These are phyloP conservation scores for Flaveria floridana DNA, from an alignment of 140 eudicot species.

Conservation along the genomic window DNA sequence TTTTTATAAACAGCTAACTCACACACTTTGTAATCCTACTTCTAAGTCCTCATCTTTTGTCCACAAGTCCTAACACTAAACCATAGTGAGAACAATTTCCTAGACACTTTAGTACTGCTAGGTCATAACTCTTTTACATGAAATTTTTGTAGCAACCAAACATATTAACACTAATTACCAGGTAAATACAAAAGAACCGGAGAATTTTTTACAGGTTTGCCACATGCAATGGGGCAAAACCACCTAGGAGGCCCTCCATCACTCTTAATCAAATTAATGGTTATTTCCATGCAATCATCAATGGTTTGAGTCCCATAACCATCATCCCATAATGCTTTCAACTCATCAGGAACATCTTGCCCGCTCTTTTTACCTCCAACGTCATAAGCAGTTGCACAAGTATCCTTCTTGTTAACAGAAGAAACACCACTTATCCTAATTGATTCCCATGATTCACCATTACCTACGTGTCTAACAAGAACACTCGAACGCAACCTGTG, in stretches of 20 bases:
- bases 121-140: neutral
- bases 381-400: slow-evolving; percentile 3
- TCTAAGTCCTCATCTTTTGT: too few relatives aligned
- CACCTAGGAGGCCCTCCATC: slow-evolving; percentile 91
- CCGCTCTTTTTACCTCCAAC: neutral
- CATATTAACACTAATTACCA: slow-evolving; percentile 27
- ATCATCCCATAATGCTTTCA: slow-evolving; percentile 83
- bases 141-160: neutral
- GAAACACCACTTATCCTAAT: slow-evolving; percentile 11
- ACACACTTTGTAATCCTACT: too few relatives aligned
- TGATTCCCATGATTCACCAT: slow-evolving; percentile 14
- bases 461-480: slow-evolving; percentile 9
- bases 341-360: slow-evolving; percentile 27
- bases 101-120: too few relatives aligned
- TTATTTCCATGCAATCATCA: slow-evolving; percentile 56
- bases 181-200: slow-evolving; percentile 47
- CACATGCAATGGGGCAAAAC: slow-evolving; percentile 69
- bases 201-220: slow-evolving; percentile 49
- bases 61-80: too few relatives aligned
- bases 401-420: slow-evolving; percentile 13
- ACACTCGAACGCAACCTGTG: slow-evolving; percentile 12
- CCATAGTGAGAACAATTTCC: too few relatives aligned
- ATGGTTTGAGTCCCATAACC: slow-evolving; percentile 68
- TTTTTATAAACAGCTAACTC: too few relatives aligned
- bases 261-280: slow-evolving; percentile 48